Percentiles rank a stretch among this genome's conserved stretches.
Conservation (phyloP, 2,329 filamentous ascomycete species). For the Trichophyton mentagrophytes region DNA sequence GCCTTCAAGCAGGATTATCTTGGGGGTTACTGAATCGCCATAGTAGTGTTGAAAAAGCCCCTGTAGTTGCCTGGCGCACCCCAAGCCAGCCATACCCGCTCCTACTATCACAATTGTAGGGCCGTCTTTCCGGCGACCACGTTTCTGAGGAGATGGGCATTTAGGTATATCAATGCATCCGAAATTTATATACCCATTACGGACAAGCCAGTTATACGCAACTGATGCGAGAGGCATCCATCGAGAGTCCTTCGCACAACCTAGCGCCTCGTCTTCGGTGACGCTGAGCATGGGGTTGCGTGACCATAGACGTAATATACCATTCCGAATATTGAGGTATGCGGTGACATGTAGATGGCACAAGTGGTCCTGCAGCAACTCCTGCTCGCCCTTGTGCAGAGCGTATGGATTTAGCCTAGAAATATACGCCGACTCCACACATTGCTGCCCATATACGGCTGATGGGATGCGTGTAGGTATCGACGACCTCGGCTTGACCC, state of each 20-base stretch:
- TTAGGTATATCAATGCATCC: constrained; percentile 68
- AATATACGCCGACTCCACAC: constrained; percentile 75
- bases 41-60: constrained; percentile 72
- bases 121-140: constrained; percentile 37
- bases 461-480: constrained; percentile 63
- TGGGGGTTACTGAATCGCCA: constrained; percentile 53
- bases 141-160: constrained; percentile 25
- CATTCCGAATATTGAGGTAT: constrained; percentile 92
- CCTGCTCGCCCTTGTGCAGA: constrained; percentile 72
- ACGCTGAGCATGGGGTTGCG: constrained; percentile 74
- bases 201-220: constrained; percentile 83
- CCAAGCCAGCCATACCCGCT: constrained; percentile 85
- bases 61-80: constrained; percentile 82
- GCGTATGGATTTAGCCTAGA: constrained; percentile 83
- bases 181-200: constrained; percentile 91
- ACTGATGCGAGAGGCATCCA: constrained; percentile 84
- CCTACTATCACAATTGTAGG: constrained; percentile 78
- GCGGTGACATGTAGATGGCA: constrained; percentile 83
- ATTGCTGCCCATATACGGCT: constrained; percentile 78
- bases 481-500: constrained; percentile 63
- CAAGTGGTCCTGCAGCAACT: constrained; percentile 65
- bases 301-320: constrained; percentile 80
- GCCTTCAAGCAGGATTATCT: constrained; percentile 73
- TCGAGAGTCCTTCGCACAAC: constrained; percentile 72
- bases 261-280: constrained; percentile 71